Base-by-base conservation (phyloP, 352 stramenopile species). In the Aphanomyces stellatus region DNA sequence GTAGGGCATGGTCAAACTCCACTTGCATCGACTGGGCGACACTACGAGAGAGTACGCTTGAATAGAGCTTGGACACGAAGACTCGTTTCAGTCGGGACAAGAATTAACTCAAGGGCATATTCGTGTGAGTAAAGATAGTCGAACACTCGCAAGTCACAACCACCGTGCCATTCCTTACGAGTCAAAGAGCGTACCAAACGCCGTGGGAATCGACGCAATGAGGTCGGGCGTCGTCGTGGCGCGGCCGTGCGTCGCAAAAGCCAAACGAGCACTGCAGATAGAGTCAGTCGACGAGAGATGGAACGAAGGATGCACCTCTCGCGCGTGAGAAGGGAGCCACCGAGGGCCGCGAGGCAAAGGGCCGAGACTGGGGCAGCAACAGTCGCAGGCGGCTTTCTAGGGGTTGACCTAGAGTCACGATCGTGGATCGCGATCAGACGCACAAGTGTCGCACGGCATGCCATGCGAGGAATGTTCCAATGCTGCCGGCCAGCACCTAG, bases 191-290 rank as follows among this genome's bases (percentile, higher is more conserved):
- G 19, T 46, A 4, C 28, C 5, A 43, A 67, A 67, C 34, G 41
- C 60, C 1, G 28, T 22, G 55, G 76, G 74, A 42, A 93, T 66
- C 35, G 71, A 75, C 33, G 85, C 73, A 55, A 96, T 75, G 19
- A 95, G 72, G 62, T 96, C 88, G 0, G 88, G 87, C 0, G 88
- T 79, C 6, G 88, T 96, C 82, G 93, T 96, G 19, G 82, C 80
- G 19, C 88, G 85, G 22, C 76, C 62, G 53, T 94, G 79, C 51
- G 69, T 34, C 6, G 72, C 65, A 69, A 95, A 96, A n/a, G 88
- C 87, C 64, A 17, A 69, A 55, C 1, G 79, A 72, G 37, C 85
- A 90, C 51, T 57, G 60, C 49, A 46, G 3, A 55, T n/a, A 22
- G 1, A 11, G 35, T 57, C 15, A 64, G 13, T 19, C 8, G 27